A percentile compares a stretch with the other conserved stretches of the same genome.
Evolutionary conservation across 345 rosid genomes (phyloP).

Genomic region (Pugionium cornutum): DNA sequence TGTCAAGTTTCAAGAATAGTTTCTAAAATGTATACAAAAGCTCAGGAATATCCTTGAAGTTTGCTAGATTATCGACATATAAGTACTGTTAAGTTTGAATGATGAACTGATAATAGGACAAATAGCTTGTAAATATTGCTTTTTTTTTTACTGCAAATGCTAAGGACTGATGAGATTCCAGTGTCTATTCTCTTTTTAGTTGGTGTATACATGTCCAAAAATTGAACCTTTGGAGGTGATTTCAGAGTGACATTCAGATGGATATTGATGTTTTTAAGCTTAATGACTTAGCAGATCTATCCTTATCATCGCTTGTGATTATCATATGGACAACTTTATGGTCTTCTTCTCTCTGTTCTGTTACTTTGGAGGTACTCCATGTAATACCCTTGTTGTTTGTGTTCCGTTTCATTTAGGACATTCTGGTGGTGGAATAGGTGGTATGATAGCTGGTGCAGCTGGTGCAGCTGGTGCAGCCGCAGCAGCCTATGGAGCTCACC

Average conservation of each 20-base stretch:
- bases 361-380: slow-evolving; percentile 8
- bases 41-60: not conserved
- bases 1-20: not conserved
- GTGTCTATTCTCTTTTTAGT: not conserved
- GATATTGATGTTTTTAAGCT: not conserved
- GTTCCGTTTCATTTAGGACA: slow-evolving; percentile 51
- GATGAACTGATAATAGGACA: not conserved
- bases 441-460: slow-evolving; percentile 80
- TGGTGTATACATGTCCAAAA: not conserved
- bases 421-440: slow-evolving; percentile 61
- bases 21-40: not conserved
- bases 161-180: not conserved
- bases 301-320: not conserved
- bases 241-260: not conserved
- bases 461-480: slow-evolving; percentile 95
- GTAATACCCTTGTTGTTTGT: not conserved
- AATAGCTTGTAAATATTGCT: not conserved
- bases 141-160: not conserved
- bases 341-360: not conserved
- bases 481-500: slow-evolving; percentile 73
- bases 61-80: not conserved
- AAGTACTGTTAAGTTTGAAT: not conserved
- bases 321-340: not conserved
- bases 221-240: not conserved
- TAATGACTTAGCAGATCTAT: not conserved